Percentiles rank a stretch among this genome's conserved stretches.
Evolutionary conservation across 2,329 filamentous ascomycete genomes (phyloP).

Genomic region (Aureobasidium sp.): DNA sequence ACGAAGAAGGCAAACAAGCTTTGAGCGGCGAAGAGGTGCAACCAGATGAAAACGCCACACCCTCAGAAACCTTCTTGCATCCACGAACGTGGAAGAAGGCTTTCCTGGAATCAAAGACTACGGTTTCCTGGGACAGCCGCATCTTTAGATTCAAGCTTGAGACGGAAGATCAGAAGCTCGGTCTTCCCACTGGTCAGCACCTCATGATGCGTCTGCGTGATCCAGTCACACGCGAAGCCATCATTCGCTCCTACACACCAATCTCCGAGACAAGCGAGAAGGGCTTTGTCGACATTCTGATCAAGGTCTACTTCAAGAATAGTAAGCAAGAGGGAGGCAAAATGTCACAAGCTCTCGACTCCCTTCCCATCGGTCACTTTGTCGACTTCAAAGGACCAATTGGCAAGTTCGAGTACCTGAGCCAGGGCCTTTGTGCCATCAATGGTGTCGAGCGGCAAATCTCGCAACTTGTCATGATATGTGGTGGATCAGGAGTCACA

Average conservation of each 20-base stretch:
- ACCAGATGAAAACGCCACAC: conserved; percentile 35
- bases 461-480: conserved; percentile 74
- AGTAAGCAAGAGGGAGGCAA: conserved; percentile 57
- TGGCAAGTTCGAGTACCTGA: conserved; percentile 75
- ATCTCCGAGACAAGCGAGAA: conserved; percentile 57
- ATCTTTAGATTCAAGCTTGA: conserved; percentile 77
- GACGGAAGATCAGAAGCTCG: conserved; percentile 60
- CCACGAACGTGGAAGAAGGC: conserved; percentile 67
- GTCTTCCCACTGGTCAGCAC: conserved; percentile 79
- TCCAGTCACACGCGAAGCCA: conserved; percentile 59
- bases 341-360: conserved; percentile 75
- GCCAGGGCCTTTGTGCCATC: conserved; percentile 57
- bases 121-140: conserved; percentile 68
- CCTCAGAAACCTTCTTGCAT: conserved; percentile 60
- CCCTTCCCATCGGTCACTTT: conserved; percentile 61
- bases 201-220: conserved; percentile 76
- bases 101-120: conserved; percentile 59
- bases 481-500: conserved; percentile 84
- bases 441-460: conserved; percentile 52
- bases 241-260: conserved; percentile 84
- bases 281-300: conserved; percentile 65
- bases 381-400: conserved; percentile 86
- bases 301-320: conserved; percentile 73
- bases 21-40: conserved; percentile 44
- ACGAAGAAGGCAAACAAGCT: conserved; percentile 49